Conservation (phyloP, 164 flowering plant species). For the Brasenia schreberi region DNA sequence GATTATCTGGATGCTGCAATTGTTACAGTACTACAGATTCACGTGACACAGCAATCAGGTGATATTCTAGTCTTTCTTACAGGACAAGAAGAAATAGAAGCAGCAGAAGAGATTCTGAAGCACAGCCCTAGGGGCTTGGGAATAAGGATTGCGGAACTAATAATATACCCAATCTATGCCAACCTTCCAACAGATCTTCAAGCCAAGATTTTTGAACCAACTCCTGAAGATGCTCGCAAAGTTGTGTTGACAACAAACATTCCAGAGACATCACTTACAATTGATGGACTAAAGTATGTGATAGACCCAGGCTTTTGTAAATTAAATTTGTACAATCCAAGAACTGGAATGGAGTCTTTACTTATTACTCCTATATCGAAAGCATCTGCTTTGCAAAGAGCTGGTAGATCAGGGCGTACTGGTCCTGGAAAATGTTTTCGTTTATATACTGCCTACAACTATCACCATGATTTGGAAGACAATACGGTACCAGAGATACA, state of each 20-base stretch:
- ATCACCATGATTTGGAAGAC: constrained; percentile 69
- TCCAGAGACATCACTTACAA: constrained; percentile 89
- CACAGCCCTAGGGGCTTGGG: constrained; percentile 86
- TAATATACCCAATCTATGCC: constrained; percentile 96
- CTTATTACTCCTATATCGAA: constrained; percentile 75
- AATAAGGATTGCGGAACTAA: constrained; percentile 81
- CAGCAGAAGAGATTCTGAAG: constrained; percentile 82
- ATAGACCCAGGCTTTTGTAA: constrained; percentile 91
- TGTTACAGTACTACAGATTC: constrained; percentile 83
- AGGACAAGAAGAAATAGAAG: constrained; percentile 93
- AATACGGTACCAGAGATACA: constrained; percentile 91
- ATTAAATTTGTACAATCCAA: constrained; percentile 85
- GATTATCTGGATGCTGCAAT: constrained; percentile 95
- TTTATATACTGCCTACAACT: constrained; percentile 67
- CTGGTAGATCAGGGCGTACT: constrained; percentile 93
- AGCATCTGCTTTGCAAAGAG: constrained; percentile 90
- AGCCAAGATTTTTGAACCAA: constrained; percentile 88
- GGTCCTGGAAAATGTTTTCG: constrained; percentile 94
- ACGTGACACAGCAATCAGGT: constrained; percentile 70
- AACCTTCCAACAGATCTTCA: constrained; percentile 93
- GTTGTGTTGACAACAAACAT: constrained; percentile 90
- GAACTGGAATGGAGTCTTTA: constrained; percentile 93
- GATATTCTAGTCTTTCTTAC: constrained; percentile 84
- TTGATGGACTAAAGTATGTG: constrained; percentile 88
- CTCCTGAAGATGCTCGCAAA: constrained; percentile 94